Base-by-base conservation (phyloP, 768 basidiomycete genomes). In the Mycena polygramma region DNA sequence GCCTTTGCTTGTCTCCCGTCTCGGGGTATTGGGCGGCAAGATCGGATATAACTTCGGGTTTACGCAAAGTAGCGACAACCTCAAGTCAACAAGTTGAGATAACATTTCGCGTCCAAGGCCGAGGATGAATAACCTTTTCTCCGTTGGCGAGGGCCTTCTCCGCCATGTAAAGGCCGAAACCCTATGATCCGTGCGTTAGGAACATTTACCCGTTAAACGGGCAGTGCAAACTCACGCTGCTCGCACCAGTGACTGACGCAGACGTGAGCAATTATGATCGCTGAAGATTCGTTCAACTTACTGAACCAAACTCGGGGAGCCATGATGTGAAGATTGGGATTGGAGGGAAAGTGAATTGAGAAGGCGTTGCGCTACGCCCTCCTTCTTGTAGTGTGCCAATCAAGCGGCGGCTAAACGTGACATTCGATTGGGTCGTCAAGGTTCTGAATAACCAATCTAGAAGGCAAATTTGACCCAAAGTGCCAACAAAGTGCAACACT, bases 1-100 rank as follows among this genome's bases (percentile, higher is more conserved):
- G 79, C 39, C 75, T 78, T 4, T 77, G 72, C 39, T 54, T 54
- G 17, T 54, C 30, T 36, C 24, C 53, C 53, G 15, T 17, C 30
- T 75, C n/a, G 30, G 77, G 48, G 66, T 83, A 82, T 36, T 76
- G 57, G 0, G 69, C 63, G 6, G 68, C 49, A 80, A 81, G 46
- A 37, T 48, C 45, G 24, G 63, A 24, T 7, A 87, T 76, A 11
- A 61, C 73, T 9, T 74, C 79, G 2, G 85, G 84, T 66, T 77
- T 78, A 58, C 85, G 83, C 41, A 83, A 70, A 22, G 85, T 84
- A 9, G 87, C 86, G 55, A 84, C 78, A 59, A 73, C 72, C 72
- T 72, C 4, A 11, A 49, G 13, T 24, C 54, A 9, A 45, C 8
- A 19, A 39, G 7, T 17, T 61, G 13, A 55, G 52, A 45, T 45